Base-by-base conservation (phyloP, 768 basidiomycete species). In the Rhizopogon vinicolor region DNA sequence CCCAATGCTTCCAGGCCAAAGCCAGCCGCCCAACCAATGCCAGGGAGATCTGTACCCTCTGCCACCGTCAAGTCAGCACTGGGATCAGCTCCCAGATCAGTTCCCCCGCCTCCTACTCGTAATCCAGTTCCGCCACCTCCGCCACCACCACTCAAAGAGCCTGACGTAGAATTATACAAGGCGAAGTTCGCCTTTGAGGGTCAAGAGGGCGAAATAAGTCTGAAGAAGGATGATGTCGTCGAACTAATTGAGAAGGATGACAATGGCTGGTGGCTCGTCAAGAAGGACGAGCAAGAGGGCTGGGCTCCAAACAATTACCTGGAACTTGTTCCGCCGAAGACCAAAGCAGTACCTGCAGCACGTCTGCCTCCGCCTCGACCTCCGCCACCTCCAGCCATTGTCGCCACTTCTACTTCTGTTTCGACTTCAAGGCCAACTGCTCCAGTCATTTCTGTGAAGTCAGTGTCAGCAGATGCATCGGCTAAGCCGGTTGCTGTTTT, bases 191-290 rank as follows among this genome's bases (percentile, higher is more conserved):
- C 86, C n/a, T 99, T 99, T 65, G 79, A 86, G 39, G 95, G 94
- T 2, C 91, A 98, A 70, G 86, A 87, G 35, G 95, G 95, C 12
- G 97, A 99, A 71, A 87, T 98, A 79, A 75, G 84, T 6, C 71
- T 99, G 51, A 81, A 79, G 61, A 98, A 98, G 70, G 97, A 94
- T 63, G 97, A 98, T 57, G 55, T 90, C 3, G 91, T 98, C 1
- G 95, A 98, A 73, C 75, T 98, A 18, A 77, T 94, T 33, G 87
- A 96, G 75, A 93, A 97, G 68, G 86, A 88, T 65, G 85, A 94
- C 57, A 96, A 96, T 62, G 97, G 96, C 3, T 99, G 97, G 97
- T 98, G 97, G 96, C 78, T 97, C 33, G 88, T 98, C 54, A 91
- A 87, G 78, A 93, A 89, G 71, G 80, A 78, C 51, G 81, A 81